Base-by-base conservation (phyloP, 768 basidiomycete genomes). In the Kondoa subrosea region DNA sequence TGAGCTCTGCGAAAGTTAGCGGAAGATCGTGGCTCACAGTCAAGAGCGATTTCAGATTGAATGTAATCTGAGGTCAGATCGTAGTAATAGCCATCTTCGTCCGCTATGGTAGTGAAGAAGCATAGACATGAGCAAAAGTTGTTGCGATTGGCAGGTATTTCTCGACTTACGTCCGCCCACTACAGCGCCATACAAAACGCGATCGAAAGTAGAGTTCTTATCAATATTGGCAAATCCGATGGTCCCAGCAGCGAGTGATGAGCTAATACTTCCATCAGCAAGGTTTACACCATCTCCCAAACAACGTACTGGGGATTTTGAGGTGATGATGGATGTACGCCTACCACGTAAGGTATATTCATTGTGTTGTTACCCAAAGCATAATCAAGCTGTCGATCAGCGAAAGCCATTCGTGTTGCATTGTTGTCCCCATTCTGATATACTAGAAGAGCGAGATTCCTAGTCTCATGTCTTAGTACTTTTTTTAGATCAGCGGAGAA, bases 41-140 rank as follows among this genome's bases (percentile, higher is more conserved):
- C 30, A 60, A 74, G 57, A 33, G 75, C 78, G 32, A 87, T 86
- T 82, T 95, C 91, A 21, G 85, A 87, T 77, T 93, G 82, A 0
- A 86, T 86, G 88, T 89, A 93, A 75, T 93, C 90, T 67, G 82
- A 85, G 50, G 92, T 84, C 69, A 90, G 85, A 74, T 95, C 87
- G 75, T 82, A 92, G 78, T 83, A 95, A 29, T 91, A 83, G 0
- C 86, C 83, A 75, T 88, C 86, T 68, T 84, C 77, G 12, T 78
- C 79, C 91, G 91, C 59, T 81, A 81, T 1, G 84, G 87, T n/a
- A n/a, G n/a, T n/a, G 75, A n/a, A n/a, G n/a, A n/a, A n/a, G n/a
- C n/a, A n/a, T n/a, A n/a, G n/a, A n/a, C n/a, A n/a, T n/a, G n/a
- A n/a, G n/a, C n/a, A n/a, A n/a, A n/a, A 32, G 91, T 91, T 68